These are phyloP conservation scores for Dryas drummondii DNA, from an alignment of 306 rosid genomes.

Conservation along the genomic window DNA sequence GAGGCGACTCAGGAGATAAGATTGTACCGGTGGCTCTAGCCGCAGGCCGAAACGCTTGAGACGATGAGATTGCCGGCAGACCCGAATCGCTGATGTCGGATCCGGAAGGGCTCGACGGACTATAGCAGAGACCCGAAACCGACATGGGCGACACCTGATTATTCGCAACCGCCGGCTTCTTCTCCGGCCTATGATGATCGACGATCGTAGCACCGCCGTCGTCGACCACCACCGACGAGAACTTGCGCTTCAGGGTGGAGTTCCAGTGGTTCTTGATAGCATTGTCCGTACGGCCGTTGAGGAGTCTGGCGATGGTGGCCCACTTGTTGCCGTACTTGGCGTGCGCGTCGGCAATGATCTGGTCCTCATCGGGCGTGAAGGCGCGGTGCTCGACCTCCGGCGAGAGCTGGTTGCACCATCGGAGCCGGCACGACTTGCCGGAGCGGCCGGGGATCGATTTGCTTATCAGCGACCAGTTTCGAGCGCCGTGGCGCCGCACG, in stretches of 20 bases:
- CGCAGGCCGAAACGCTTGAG: conserved; percentile 3
- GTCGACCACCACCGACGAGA: conserved; percentile 14
- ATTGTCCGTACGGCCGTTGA: conserved; percentile 62
- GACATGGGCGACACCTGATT: neutral
- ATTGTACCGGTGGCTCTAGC: conserved; percentile 7
- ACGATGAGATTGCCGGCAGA: conserved; percentile 9
- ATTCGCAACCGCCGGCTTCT: conserved; percentile 15
- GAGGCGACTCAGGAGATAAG: conserved; percentile 4
- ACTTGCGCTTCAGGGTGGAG: conserved; percentile 40
- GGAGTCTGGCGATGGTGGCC: conserved; percentile 66
- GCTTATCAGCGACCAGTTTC: conserved; percentile 53
- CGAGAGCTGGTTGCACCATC: conserved; percentile 68
- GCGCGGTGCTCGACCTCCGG: conserved; percentile 57
- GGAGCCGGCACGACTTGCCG: conserved; percentile 58
- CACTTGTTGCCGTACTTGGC: conserved; percentile 49
- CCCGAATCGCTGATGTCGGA: conserved; percentile 49
- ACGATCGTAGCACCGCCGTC: conserved; percentile 2
- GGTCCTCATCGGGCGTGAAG: conserved; percentile 49
- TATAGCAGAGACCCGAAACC: conserved; percentile 12
- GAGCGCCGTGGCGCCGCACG: conserved; percentile 42
- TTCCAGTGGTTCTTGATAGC: conserved; percentile 56
- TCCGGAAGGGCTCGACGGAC: conserved; percentile 38
- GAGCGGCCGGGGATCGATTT: conserved; percentile 49
- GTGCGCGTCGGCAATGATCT: conserved; percentile 41
- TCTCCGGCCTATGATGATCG: conserved; percentile 12